These are phyloP conservation scores for Trypanosoma brucei DNA, from an alignment of 208 protist species.

Conservation along the genomic window DNA sequence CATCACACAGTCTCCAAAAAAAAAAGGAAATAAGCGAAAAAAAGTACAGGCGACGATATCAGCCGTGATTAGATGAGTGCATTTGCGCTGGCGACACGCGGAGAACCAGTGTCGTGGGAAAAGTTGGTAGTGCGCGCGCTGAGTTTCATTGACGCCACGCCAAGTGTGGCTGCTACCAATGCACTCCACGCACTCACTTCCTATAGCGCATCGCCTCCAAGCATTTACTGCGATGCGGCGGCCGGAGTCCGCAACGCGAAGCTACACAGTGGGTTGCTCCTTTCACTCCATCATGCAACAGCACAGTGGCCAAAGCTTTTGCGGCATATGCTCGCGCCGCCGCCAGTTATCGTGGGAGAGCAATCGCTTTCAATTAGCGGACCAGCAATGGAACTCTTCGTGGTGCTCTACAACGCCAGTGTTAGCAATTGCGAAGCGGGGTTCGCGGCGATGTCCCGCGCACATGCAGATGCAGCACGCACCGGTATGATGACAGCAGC, in stretches of 20 bases:
- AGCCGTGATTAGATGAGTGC: neutral
- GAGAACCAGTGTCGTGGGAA: slow-evolving; percentile 37
- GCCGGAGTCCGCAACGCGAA: slow-evolving; percentile 30
- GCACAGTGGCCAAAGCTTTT: slow-evolving; percentile 40
- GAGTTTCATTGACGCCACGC: slow-evolving; percentile 16
- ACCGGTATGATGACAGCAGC: slow-evolving; percentile 8
- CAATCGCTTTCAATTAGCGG: slow-evolving; percentile 19
- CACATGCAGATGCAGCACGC: slow-evolving; percentile 15
- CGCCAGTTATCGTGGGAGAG: slow-evolving; percentile 13
- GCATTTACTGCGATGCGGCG: slow-evolving; percentile 27
- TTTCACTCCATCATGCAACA: slow-evolving; percentile 38
- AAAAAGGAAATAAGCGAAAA: too few species aligned
- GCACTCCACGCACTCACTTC: slow-evolving; percentile 45
- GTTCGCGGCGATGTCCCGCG: slow-evolving; percentile 32
- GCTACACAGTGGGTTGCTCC: slow-evolving; percentile 37
- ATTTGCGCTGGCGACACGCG: slow-evolving; percentile 28
- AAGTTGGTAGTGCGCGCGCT: slow-evolving; percentile 31
- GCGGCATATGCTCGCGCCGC: slow-evolving; percentile 25
- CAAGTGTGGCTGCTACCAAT: slow-evolving; percentile 19
- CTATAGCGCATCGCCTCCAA: slow-evolving; percentile 31
- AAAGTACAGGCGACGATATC: too few species aligned
- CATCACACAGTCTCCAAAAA: too few species aligned
- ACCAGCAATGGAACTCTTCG: slow-evolving; percentile 39
- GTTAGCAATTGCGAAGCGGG: slow-evolving; percentile 37
- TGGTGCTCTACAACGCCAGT: slow-evolving; percentile 62